Evolutionary conservation across 2,329 filamentous ascomycete genomes (phyloP), one percentile per base, ranked within the genome.

Genomic region (Trichoderma koningiopsis): DNA sequence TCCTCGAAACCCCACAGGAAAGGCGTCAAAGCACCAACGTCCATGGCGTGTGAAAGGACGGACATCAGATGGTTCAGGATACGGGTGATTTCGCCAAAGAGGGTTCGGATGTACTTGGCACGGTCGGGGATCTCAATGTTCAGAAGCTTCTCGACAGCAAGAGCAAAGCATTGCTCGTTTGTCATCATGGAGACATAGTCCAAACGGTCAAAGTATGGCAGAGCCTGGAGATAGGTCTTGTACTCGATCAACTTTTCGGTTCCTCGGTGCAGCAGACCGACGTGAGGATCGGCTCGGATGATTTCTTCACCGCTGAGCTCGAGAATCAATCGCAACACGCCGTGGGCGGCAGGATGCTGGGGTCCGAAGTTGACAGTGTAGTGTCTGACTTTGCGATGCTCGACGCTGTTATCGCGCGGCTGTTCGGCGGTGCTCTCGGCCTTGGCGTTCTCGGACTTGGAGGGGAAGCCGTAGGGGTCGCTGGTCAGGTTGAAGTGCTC

Each of bases 101-200:
- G 0, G 40, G 95, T 98, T 74, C 96, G 89, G 79, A 99, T 99
- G 85, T 91, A 99, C 85, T 99, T 98, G 76, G 96, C 96, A 78
- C 96, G 88, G 73, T 96, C 92, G 29, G 96, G 96, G 72, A 99
- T 92, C 80, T 99, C 96, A 73, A 99, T 86, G 82, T 99, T 99
- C 77, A 99, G 86, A 71, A 99, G 87, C 87, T 99, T 99, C 88
- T 99, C 96, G 68, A 98, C 95, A 24, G 94, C 96, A 74, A 99
- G 87, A 47, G 94, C 89, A 83, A 93, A 99, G 79, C 94, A 97
- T 84, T 99, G 96, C 87, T 99, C 96, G 83, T 99, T 99, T 77
- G 96, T 99, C 96, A 99, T 99, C 96, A 99, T 99, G 77, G 94
- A 97, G 75, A 97, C 94, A 82, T 99, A 99, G 83, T 99, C 96